These are phyloP conservation scores for Ichthyophthirius multifiliis DNA, from an alignment of 169 alveolate genomes.

Conservation along the genomic window DNA sequence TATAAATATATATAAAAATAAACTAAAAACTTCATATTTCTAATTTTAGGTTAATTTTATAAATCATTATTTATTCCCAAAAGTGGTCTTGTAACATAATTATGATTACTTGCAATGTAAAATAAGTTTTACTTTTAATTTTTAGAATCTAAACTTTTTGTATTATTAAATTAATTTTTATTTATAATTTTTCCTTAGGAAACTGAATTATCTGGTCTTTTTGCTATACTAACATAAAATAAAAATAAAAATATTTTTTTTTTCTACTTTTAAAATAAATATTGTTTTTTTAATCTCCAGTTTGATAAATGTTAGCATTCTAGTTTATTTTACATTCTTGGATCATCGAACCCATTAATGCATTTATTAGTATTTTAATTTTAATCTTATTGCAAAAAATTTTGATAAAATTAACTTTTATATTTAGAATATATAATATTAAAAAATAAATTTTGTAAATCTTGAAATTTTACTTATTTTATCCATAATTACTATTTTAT, in stretches of 20 bases:
- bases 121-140: not conserved
- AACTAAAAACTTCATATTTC: conserved; percentile 13
- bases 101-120: too few species aligned
- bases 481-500: too few species aligned
- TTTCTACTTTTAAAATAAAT: conserved; percentile 26
- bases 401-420: too few species aligned
- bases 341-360: too few species aligned
- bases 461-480: too few species aligned
- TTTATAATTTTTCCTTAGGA: not conserved
- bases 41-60: conserved; percentile 7
- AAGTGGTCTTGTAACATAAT: conserved; percentile 23
- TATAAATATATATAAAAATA: not conserved
- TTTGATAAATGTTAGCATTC: conserved; percentile 19
- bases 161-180: not conserved
- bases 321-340: conserved; percentile 12
- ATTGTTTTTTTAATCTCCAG: conserved; percentile 34
- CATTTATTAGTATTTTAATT: too few species aligned
- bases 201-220: not conserved
- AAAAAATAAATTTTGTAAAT: too few species aligned
- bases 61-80: conserved; percentile 27
- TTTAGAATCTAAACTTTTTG: too few species aligned
- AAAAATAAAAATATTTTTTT: not conserved
- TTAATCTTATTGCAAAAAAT: too few species aligned
- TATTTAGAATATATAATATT: too few species aligned
- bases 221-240: conserved; percentile 30